Base-by-base conservation (phyloP, 495 filamentous ascomycete genomes). In the Geoglossum glabrum region DNA sequence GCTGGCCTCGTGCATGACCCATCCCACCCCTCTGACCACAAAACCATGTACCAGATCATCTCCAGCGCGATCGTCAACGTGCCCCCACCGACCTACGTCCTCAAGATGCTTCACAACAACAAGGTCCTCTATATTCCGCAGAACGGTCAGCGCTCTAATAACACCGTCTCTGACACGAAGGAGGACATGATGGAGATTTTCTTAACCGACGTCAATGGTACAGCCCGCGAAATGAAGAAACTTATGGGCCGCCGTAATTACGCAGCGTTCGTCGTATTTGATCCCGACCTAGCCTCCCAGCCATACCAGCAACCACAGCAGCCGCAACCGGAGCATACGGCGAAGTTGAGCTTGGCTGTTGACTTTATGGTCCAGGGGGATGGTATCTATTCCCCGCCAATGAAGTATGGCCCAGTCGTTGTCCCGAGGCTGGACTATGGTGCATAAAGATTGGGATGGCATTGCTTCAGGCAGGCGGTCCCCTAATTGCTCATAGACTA, bases 181-280 rank as follows among this genome's bases (percentile, higher is more conserved):
- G 92, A 98, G 69, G 92, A 98, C 67, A 98, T 98, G 92, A 89
- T 97, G 82, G 92, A 98, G 72, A 87, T 98, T 61, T 98, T 98
- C 77, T 83, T 90, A 66, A 82, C 77, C 8, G 92, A 98, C 63
- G 85, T 90, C 19, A 84, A 79, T 54, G 90, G 93, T 15, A 72
- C 79, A 28, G 71, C 80, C 0, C 75, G 93, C 26, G 92, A 98
- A 70, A 72, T 85, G 61, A 86, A 86, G 67, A 85, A 87, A 64
- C 76, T 98, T 34, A 97, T 97, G 92, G 87, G 80, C 3, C 70
- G 93, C 27, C 72, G 92, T 36, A 97, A 96, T 63, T 98, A 97
- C 62, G 84, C 88, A n/a, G 90, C 90, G 13, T 84, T 92, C 62
- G 86, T 95, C 10, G 86, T 85, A 1, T 98, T 87, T 68, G 92